Evolutionary conservation across 164 flowering plant species (phyloP).

Genomic region (Taxillus chinensis): DNA sequence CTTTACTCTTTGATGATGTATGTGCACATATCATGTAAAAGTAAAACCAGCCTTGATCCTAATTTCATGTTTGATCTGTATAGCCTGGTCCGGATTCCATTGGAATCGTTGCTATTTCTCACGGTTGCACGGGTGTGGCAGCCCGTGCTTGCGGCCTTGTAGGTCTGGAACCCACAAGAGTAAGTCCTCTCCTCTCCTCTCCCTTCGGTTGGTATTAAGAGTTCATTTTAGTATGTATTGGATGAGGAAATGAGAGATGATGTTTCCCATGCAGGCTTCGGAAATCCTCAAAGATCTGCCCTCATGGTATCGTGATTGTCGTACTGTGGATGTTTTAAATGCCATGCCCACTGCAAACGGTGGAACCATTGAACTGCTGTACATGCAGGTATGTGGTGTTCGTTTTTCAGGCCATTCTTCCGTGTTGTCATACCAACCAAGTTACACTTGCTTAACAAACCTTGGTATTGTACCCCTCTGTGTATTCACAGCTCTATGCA

Average conservation of each 20-base stretch:
- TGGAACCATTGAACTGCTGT: constrained; percentile 63
- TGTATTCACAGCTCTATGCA: constrained; percentile 44
- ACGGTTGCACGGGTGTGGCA: constrained; percentile 2
- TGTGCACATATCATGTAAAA: too few relatives aligned
- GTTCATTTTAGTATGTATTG: neutral
- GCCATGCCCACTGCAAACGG: constrained; percentile 59
- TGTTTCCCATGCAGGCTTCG: constrained; percentile 30
- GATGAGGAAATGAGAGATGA: neutral
- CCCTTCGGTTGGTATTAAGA: neutral
- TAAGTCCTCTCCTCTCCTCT: neutral
- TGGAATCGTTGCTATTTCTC: constrained; percentile 3
- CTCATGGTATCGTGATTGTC: constrained; percentile 73
- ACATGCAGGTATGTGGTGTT: constrained; percentile 53
- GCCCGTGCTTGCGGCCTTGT: constrained; percentile 1
- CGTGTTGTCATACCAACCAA: neutral
- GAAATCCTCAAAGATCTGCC: constrained; percentile 80
- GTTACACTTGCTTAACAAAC: neutral
- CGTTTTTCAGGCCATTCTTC: neutral
- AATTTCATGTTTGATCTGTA: neutral
- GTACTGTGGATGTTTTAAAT: constrained; percentile 51
- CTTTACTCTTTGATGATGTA: too few relatives aligned
- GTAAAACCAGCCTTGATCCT: too few relatives aligned
- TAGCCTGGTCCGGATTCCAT: constrained; percentile 7
- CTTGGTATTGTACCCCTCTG: neutral
- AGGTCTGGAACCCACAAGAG: neutral